Conservation (phyloP, 2,329 filamentous ascomycete species). For the Arthrinium phaeospermum region DNA sequence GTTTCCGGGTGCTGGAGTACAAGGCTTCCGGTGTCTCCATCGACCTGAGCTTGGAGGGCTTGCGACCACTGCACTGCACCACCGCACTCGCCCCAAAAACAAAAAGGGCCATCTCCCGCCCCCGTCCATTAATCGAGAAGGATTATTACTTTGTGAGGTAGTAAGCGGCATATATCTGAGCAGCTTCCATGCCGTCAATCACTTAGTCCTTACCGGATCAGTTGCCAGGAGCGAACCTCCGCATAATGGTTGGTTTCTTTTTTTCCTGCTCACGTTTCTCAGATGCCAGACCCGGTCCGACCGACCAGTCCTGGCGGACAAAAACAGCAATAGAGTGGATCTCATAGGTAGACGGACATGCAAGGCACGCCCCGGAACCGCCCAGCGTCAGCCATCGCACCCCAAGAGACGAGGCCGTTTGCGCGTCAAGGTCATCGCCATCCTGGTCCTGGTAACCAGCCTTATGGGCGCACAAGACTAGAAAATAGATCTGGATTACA, state of each 20-base stretch:
- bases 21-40: slow-evolving; percentile 18
- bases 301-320: slow-evolving; percentile 14
- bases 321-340: slow-evolving; percentile 14
- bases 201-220: neutral
- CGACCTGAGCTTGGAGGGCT: neutral
- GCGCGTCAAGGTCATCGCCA: neutral
- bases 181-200: neutral
- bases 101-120: neutral
- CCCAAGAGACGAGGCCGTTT: slow-evolving; percentile 6
- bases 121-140: neutral
- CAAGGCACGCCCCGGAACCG: slow-evolving; percentile 15
- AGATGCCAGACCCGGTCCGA: slow-evolving; percentile 14
- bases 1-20: slow-evolving; percentile 17
- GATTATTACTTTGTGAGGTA: neutral
- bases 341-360: slow-evolving; percentile 13
- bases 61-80: neutral
- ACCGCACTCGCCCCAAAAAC: neutral
- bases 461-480: neutral
- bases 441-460: neutral
- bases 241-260: slow-evolving; percentile 9
- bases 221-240: neutral
- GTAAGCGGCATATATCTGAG: neutral
- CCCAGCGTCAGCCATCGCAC: slow-evolving; percentile 16
- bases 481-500: neutral
- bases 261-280: neutral